Percentiles rank a stretch among this genome's conserved stretches.
phyloP scores from a whole-genome alignment of 2,329 filamentous ascomycete genomes.

The Stachybotrys chartarum region DNA sequence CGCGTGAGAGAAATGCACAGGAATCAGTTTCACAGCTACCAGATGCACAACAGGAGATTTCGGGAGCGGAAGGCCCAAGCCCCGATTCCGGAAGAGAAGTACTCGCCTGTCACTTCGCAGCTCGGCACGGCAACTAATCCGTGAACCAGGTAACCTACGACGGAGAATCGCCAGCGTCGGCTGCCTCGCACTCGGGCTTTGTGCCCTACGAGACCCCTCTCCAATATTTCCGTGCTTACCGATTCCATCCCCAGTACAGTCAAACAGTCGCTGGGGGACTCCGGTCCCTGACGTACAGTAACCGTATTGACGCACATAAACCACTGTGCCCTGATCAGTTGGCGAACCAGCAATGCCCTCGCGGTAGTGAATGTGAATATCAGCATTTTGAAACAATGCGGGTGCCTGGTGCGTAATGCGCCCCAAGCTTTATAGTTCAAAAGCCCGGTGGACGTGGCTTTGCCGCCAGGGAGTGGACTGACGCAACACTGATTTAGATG shows the following conservation, averaged over 20 bases:
- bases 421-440: slow-evolving; percentile 5
- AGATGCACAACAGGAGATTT: slow-evolving; percentile 22
- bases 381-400: slow-evolving; percentile 62
- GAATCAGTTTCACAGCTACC: slow-evolving; percentile 12
- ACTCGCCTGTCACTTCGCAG: slow-evolving; percentile 13
- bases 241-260: slow-evolving; percentile 75
- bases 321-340: slow-evolving; percentile 73
- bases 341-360: slow-evolving; percentile 59
- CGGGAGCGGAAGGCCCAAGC: slow-evolving; percentile 13
- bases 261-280: slow-evolving; percentile 67
- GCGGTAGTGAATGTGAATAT: slow-evolving; percentile 62
- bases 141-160: neutral
- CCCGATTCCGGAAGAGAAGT: slow-evolving; percentile 33
- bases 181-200: slow-evolving; percentile 14
- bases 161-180: no score
- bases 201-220: slow-evolving; percentile 77
- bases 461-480: slow-evolving; percentile 35
- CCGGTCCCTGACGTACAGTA: slow-evolving; percentile 87
- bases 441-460: slow-evolving; percentile 8
- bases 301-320: slow-evolving; percentile 71
- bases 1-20: slow-evolving; percentile 17
- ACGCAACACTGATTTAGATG: slow-evolving; percentile 49
- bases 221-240: slow-evolving; percentile 76
- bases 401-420: slow-evolving; percentile 27
- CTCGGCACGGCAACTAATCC: neutral